Evolutionary conservation across 139 green algal species (phyloP).

Genomic region (Zygnema circumcarinatum): DNA sequence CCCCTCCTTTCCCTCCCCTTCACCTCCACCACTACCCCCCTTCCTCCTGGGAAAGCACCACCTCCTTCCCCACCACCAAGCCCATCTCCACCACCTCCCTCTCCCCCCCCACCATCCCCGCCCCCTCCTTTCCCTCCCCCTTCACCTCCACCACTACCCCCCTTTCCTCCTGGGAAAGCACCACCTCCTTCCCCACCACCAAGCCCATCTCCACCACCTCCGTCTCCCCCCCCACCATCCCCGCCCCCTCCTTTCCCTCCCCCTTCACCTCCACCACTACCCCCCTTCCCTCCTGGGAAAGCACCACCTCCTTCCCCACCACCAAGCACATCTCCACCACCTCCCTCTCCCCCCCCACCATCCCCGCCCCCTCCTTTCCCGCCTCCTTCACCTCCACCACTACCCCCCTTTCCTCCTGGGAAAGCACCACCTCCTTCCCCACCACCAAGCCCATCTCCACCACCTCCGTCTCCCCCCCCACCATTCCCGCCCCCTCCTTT

Average conservation of each 20-base stretch:
- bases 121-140: neutral
- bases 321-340: neutral
- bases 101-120: too few relatives aligned
- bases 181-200: neutral
- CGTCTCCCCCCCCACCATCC: neutral
- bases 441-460: neutral
- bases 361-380: too few relatives aligned
- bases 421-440: neutral
- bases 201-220: neutral
- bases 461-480: neutral
- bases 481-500: neutral
- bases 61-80: neutral
- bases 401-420: neutral
- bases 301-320: neutral
- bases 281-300: too few relatives aligned
- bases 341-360: neutral
- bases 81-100: neutral
- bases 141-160: neutral
- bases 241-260: neutral
- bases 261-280: neutral
- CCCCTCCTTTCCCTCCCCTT: neutral
- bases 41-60: neutral
- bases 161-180: neutral
- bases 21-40: neutral
- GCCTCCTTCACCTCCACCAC: neutral